A percentile compares a stretch with the other conserved stretches of the same genome.
These are phyloP conservation scores for Saturnispora zaruensis DNA, from an alignment of 805 yeast genomes.

Conservation along the genomic window DNA sequence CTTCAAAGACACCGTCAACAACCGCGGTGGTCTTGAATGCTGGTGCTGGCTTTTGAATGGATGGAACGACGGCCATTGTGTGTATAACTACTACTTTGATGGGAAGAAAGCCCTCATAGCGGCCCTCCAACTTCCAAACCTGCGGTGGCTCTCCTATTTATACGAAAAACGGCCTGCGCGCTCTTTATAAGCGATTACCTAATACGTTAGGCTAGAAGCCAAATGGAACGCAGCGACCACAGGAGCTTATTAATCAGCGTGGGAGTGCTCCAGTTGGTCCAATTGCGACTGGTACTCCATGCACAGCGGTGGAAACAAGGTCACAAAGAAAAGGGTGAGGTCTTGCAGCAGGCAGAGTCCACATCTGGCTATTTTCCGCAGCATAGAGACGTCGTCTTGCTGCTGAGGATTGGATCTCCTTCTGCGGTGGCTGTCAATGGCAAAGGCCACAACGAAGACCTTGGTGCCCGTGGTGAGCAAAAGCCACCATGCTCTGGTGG, in stretches of 20 bases:
- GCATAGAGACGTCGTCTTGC: not conserved
- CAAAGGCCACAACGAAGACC: not conserved
- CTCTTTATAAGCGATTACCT: not conserved
- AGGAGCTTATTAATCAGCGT: not conserved
- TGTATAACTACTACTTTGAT: constrained; percentile 3
- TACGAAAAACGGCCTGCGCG: not conserved
- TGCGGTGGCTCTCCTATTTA: not conserved
- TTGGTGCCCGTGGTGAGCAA: not conserved
- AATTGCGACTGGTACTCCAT: constrained; percentile 1
- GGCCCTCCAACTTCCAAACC: not conserved
- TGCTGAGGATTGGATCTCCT: not conserved
- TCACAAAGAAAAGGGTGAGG: not conserved
- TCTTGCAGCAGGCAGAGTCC: not conserved
- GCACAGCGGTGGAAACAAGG: not conserved
- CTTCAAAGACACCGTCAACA: constrained; percentile 93
- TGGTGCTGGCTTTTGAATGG: constrained; percentile 95
- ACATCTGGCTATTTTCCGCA: not conserved
- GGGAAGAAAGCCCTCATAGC: not conserved
- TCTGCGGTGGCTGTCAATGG: not conserved
- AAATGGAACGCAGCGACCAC: not conserved
- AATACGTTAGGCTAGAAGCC: not conserved
- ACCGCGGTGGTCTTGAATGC: constrained; percentile 94
- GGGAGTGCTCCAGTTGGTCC: not conserved
- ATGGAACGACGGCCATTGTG: constrained; percentile 62
- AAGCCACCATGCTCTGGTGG: not conserved